phyloP scores from a whole-genome alignment of 2,329 filamentous ascomycete genomes.

The Sporothrix inflata region DNA sequence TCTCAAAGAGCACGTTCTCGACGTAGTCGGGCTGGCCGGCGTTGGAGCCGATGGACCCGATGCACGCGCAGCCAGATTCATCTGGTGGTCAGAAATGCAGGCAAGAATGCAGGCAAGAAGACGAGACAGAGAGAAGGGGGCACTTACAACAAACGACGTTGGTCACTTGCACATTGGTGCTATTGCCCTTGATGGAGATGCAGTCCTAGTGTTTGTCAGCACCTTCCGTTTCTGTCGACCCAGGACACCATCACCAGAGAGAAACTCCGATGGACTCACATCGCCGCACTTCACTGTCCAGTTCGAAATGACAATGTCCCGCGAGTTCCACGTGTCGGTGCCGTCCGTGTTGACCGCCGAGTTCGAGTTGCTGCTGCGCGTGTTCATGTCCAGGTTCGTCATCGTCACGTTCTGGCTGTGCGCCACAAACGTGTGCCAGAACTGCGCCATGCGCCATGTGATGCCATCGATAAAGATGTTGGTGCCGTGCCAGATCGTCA shows the following conservation, averaged over 20 bases:
- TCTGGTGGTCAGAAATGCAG: constrained; percentile 33
- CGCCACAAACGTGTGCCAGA: constrained; percentile 54
- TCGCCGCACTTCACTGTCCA: constrained; percentile 50
- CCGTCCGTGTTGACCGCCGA: constrained; percentile 55
- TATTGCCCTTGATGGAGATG: constrained; percentile 48
- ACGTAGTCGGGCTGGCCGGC: constrained; percentile 43
- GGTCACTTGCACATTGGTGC: constrained; percentile 43
- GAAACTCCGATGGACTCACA: constrained; percentile 36
- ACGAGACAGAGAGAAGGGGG: neutral
- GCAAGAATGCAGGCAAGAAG: constrained; percentile 13
- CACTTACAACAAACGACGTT: constrained; percentile 43
- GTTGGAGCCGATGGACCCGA: constrained; percentile 45
- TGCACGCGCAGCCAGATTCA: constrained; percentile 44
- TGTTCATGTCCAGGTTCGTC: constrained; percentile 57
- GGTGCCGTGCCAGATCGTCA: constrained; percentile 51
- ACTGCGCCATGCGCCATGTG: constrained; percentile 51
- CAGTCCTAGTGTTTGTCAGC: constrained; percentile 41
- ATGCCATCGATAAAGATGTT: constrained; percentile 52
- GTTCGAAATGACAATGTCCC: constrained; percentile 49
- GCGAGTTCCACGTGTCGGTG: constrained; percentile 55
- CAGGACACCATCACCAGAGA: neutral
- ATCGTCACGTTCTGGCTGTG: constrained; percentile 53
- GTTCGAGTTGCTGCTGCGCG: constrained; percentile 50
- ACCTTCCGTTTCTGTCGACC: neutral
- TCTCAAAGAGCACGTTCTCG: constrained; percentile 45